Base-by-base conservation (phyloP, 176 grass and related monocot species). In the Neostapfia colusana region DNA sequence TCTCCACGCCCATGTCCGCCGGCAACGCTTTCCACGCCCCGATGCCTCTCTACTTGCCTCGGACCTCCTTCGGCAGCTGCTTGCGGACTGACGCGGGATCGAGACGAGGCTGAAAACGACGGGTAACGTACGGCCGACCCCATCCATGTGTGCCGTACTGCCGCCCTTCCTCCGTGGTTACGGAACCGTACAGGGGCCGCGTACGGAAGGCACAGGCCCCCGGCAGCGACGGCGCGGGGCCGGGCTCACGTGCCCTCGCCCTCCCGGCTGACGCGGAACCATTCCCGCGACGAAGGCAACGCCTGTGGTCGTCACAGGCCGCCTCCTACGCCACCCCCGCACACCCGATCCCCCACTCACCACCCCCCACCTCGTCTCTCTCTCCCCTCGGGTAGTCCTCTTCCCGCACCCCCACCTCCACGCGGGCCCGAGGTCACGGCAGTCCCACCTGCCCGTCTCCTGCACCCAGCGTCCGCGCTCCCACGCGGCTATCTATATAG, bases 161-260 rank as follows among this genome's bases (percentile, higher is more conserved):
- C 65, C 36, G 6, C 44, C 72, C 64, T 53, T 53, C n/a, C n/a
- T 56, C 72, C 48, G 68, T 62, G 71, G 58, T 70, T 84, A 83
- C 80, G 82, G 75, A 77, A 83, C 90, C 90, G 90, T 92, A 89
- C 90, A 80, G 10, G 16, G 59, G 7, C 36, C 60, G 69, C 79
- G 85, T 88, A 88, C 89, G 89, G 89, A 88, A 76, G 2, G n/a
- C n/a, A n/a, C n/a, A n/a, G 40, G 24, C 1, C 14, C 4, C 28
- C 76, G 25, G 76, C 28, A 70, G 75, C 18, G 60, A 81, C 81
- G 54, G 26, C 16, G 63, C 53, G 63, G 64, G 6, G 4, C 51
- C 8, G 20, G 3, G n/a, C 31, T 58, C 73, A 69, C 88, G 55
- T 65, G 75, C 21, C 68, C 26, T 84, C 84, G 50, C 59, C 39